A percentile compares a stretch with the other conserved stretches of the same genome.
Evolutionary conservation across 306 rosid genomes (phyloP).

Genomic region (Astragalus glycyphyllos): DNA sequence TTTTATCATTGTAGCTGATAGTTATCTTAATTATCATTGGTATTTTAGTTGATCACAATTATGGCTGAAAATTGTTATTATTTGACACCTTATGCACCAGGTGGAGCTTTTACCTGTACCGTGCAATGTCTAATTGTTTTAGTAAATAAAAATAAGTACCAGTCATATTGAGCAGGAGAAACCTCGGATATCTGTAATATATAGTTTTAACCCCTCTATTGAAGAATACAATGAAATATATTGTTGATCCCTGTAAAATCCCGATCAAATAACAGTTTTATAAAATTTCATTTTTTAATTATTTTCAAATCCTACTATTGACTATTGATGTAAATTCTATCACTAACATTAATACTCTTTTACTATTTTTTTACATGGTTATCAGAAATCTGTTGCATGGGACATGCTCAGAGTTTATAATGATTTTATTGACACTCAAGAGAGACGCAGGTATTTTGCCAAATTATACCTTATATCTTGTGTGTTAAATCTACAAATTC

Average conservation of each 20-base stretch:
- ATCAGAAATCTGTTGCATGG: conserved; percentile 93
- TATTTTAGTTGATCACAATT: not conserved
- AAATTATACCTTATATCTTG: conserved; percentile 17
- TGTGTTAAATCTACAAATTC: conserved; percentile 28
- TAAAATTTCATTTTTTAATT: not conserved
- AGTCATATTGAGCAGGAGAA: not conserved
- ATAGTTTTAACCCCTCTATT: not conserved
- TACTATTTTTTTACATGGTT: conserved; percentile 34
- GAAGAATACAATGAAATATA: not conserved
- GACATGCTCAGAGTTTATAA: conserved; percentile 90
- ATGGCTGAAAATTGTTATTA: conserved; percentile 4
- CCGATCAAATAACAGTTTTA: not conserved
- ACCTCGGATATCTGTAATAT: not conserved
- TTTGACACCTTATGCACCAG: not conserved
- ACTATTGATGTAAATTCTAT: conserved; percentile 18
- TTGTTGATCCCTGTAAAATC: too few species aligned
- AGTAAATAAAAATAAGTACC: not conserved
- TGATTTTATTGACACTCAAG: conserved; percentile 79
- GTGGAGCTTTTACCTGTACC: not conserved
- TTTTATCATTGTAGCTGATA: conserved; percentile 19
- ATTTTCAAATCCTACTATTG: conserved; percentile 14
- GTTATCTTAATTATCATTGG: not conserved
- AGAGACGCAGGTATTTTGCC: conserved; percentile 78
- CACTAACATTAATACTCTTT: conserved; percentile 23
- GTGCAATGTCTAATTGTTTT: not conserved